phyloP scores from a whole-genome alignment of 805 yeast species.

The Candida quercuum region DNA sequence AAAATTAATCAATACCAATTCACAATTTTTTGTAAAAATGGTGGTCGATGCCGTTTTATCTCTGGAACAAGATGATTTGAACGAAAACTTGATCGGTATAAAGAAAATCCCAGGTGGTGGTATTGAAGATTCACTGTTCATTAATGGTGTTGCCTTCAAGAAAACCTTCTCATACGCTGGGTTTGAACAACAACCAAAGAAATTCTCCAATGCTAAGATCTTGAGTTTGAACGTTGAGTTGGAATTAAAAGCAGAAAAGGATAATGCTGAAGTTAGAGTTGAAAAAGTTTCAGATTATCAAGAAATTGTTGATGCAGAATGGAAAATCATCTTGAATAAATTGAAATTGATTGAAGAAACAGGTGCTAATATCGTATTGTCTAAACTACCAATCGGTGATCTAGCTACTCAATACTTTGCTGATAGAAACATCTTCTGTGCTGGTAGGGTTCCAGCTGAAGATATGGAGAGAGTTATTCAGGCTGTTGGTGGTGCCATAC shows the following conservation, averaged over 20 bases:
- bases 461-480: slow-evolving; percentile 89
- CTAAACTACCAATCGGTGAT: slow-evolving; percentile 96
- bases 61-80: slow-evolving; percentile 78
- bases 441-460: slow-evolving; percentile 86
- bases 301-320: slow-evolving; percentile 97
- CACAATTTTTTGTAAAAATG: slow-evolving; percentile 90
- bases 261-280: slow-evolving; percentile 96
- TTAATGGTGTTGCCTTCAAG: slow-evolving; percentile 94
- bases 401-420: slow-evolving; percentile 98
- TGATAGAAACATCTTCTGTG: slow-evolving; percentile 93
- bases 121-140: slow-evolving; percentile 85
- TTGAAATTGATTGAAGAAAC: slow-evolving; percentile 74
- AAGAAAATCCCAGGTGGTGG: slow-evolving; percentile 95
- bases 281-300: slow-evolving; percentile 93
- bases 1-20: slow-evolving; percentile 81
- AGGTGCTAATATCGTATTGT: slow-evolving; percentile 90
- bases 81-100: slow-evolving; percentile 88
- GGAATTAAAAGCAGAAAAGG: slow-evolving; percentile 97
- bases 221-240: slow-evolving; percentile 85
- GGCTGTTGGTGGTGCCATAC: slow-evolving; percentile 92
- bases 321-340: slow-evolving; percentile 88
- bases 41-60: slow-evolving; percentile 92
- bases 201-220: slow-evolving; percentile 73
- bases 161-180: slow-evolving; percentile 98
- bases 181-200: slow-evolving; percentile 96